A percentile compares a stretch with the other conserved stretches of the same genome.
Evolutionary conservation across 768 basidiomycete genomes (phyloP).

Genomic region (Sporobolomyces roseus): DNA sequence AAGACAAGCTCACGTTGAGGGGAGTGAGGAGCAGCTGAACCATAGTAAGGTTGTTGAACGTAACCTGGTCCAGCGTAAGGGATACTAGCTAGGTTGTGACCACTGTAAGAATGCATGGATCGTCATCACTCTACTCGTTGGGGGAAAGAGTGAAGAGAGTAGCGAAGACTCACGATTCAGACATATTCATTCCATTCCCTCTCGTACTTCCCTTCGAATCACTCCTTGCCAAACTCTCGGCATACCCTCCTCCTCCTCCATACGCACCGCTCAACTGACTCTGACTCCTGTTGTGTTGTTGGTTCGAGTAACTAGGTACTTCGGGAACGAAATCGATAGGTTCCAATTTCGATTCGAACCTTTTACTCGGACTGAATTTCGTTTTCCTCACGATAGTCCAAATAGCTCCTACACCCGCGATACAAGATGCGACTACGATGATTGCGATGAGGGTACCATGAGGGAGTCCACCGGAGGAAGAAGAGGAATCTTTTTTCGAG

Average conservation of each 20-base stretch:
- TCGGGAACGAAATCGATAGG: conserved; percentile 60
- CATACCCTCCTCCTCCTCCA: conserved; percentile 7
- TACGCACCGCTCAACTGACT: conserved; percentile 18
- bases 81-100: not conserved
- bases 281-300: conserved; percentile 7
- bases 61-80: conserved; percentile 14
- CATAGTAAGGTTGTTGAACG: conserved; percentile 5
- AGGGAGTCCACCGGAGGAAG: conserved; percentile 20
- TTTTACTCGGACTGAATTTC: conserved; percentile 75
- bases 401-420: conserved; percentile 66
- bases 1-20: not conserved
- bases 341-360: conserved; percentile 76
- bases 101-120: not conserved
- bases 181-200: conserved; percentile 12
- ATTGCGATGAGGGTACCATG: conserved; percentile 55
- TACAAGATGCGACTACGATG: conserved; percentile 64
- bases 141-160: no score
- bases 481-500: not conserved
- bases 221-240: conserved; percentile 30
- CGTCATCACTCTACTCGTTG: not conserved
- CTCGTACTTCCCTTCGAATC: conserved; percentile 12
- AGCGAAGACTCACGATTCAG: conserved; percentile 22
- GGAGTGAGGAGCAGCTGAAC: not conserved
- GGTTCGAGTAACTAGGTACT: not conserved
- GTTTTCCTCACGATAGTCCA: conserved; percentile 71